Base-by-base conservation (phyloP, 1,284 basidiomycete species). In the Taiwanofungus camphoratus region DNA sequence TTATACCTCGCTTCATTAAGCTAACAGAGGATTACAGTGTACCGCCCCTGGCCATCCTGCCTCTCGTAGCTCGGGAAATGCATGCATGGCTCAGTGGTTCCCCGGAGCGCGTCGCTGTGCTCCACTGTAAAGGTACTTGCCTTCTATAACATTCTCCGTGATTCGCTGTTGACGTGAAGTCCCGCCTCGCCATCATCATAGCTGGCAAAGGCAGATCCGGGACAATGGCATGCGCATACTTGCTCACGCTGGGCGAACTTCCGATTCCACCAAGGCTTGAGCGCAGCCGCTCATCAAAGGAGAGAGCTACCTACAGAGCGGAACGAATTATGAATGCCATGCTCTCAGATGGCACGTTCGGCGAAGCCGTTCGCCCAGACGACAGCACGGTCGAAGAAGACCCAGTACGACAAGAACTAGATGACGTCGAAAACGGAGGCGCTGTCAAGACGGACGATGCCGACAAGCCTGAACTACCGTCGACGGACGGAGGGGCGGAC, bases 201-300 rank as follows among this genome's bases (percentile, higher is more conserved):
- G 86, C 86, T 46, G 84, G 84, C 1, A 87, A 92, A 62, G 88
- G 88, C 12, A 73, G 88, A 38, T 89, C 87, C 0, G 89, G 89
- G 5, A 91, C 85, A 0, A 73, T 91, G 52, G 83, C 87, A 0
- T 90, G 87, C 57, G 69, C 85, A 5, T 90, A 90, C 60, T 70
- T 91, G 2, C 73, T 91, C n/a, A 74, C 84, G 0, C 65, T 77
- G 3, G 68, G 76, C 27, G 61, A 66, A 39, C 54, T 61, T 2
- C 74, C 76, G 3, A 65, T 63, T 4, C 67, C 76, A 12, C 77
- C 77, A 0, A 62, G 63, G 27, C 63, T 75, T 3, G 63, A 74
- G 52, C 64, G 71, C 11, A 79, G 68, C 45, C 66, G 74, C 49
- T 66, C 66, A 8, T 49, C 45, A 30, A 56, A 55, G 19, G 61